Conservation (phyloP, 257 asterid genomes). For the Ophiorrhiza pumila region DNA sequence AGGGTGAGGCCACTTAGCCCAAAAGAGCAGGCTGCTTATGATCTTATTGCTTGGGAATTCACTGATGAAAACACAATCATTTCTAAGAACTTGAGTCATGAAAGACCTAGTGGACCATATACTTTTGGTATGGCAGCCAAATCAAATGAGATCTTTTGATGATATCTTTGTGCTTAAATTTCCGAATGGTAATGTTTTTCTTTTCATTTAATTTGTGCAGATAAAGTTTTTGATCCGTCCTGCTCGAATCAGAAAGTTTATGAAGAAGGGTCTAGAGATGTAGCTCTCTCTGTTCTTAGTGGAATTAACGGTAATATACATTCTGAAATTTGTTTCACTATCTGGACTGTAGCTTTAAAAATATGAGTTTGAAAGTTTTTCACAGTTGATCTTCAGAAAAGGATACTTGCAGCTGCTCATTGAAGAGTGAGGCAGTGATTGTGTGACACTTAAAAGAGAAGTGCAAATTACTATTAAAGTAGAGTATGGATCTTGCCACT, state of each 20-base stretch:
- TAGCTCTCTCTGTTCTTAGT: slow-evolving; percentile 80
- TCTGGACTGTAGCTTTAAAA: not conserved
- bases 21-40: slow-evolving; percentile 78
- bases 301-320: slow-evolving; percentile 76
- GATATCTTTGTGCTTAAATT: not conserved
- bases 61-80: slow-evolving; percentile 56
- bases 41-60: slow-evolving; percentile 87
- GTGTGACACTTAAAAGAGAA: not conserved
- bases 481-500: not conserved
- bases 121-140: slow-evolving; percentile 52
- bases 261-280: slow-evolving; percentile 87
- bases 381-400: not conserved
- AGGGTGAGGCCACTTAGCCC: slow-evolving; percentile 85
- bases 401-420: not conserved
- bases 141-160: not conserved
- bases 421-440: not conserved
- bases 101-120: slow-evolving; percentile 62
- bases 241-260: slow-evolving; percentile 72
- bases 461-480: not conserved
- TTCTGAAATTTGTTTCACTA: not conserved
- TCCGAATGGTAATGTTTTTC: not conserved
- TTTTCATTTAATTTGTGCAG: slow-evolving; percentile 39
- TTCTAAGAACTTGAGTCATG: slow-evolving; percentile 78
- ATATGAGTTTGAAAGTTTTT: not conserved
- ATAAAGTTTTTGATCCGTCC: slow-evolving; percentile 75